Base-by-base conservation (phyloP, 2,329 filamentous ascomycete species). In the Knufia fluminis region DNA sequence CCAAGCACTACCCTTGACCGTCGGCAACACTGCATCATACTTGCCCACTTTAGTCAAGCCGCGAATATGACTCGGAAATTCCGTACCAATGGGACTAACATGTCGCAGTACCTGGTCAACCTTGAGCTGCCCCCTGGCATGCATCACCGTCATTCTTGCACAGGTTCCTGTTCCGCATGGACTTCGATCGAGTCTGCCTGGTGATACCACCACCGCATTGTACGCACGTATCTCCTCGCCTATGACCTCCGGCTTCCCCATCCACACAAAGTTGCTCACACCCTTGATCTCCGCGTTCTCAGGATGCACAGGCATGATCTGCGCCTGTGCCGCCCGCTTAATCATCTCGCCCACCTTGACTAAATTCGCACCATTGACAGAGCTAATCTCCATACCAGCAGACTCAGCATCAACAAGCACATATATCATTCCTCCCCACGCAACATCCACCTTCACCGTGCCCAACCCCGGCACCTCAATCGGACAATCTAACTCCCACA, bases 351-450 rank as follows among this genome's bases (percentile, higher is more conserved):
- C 72, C 6, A 71, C 17, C 23, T 69, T 64, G 9, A 74, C 60
- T 1, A 75, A 60, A 26, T 64, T 60, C 0, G 60, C 45, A 3
- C 63, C 65, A 36, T 67, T 44, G 17, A 59, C 51, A 38, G 63
- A 63, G 17, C 62, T 56, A 16, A 74, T 58, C 6, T 49, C 49
- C 4, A 72, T 49, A 0, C 67, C 66, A 1, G 71, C 51, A 0
- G 66, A 63, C 1, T 57, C 58, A 0, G 64, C 67, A 45, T 72
- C 67, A 0, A 73, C 68, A 7, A 74, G 43, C 2, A 60, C 67
- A 48, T 69, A 75, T 52, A 66, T 64, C 71, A 71, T 72, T 1
- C 71, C 71, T 4, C 71, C 71, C 60, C 66, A 74, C 12, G 68
- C 71, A 42, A 75, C 61, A 47, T 75, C 71, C 2, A 73, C 67